These are phyloP conservation scores for Penicillium sp. DNA, from an alignment of 2,329 filamentous ascomycete species.

Conservation along the genomic window DNA sequence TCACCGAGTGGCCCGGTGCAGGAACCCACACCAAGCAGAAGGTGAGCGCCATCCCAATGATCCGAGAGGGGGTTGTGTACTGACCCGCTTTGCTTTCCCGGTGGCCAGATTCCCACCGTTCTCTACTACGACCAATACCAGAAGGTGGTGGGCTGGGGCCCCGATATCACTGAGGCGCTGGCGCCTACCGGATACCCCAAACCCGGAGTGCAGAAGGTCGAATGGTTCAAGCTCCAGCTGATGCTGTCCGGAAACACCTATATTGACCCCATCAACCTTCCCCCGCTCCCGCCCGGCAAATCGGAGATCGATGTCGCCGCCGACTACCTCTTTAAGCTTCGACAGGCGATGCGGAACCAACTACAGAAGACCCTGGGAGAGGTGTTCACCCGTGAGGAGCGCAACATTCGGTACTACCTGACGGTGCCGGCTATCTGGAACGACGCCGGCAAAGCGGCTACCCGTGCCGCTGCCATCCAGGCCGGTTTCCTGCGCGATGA, in stretches of 20 bases:
- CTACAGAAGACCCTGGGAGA: constrained; percentile 95
- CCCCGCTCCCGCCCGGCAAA: constrained; percentile 93
- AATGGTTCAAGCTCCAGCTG: constrained; percentile 99
- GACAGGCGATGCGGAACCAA: constrained; percentile 93
- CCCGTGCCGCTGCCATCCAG: constrained; percentile 91
- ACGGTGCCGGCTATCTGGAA: constrained; percentile 99
- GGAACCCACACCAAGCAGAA: constrained; percentile 99
- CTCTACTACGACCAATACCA: constrained; percentile 99
- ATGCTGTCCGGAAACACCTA: constrained; percentile 99
- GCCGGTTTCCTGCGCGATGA: constrained; percentile 95
- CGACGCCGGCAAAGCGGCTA: constrained; percentile 95
- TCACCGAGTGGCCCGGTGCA: constrained; percentile 97
- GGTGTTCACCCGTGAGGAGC: constrained; percentile 96
- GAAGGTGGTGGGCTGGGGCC: constrained; percentile 99
- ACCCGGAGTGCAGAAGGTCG: constrained; percentile 95
- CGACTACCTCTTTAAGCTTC: constrained; percentile 97
- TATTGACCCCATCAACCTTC: constrained; percentile 98
- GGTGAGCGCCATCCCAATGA: constrained; percentile 50
- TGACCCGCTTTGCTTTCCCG: background rate
- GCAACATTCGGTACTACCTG: constrained; percentile 95
- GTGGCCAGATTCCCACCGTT: constrained; percentile 92
- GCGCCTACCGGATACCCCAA: constrained; percentile 97
- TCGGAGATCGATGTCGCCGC: constrained; percentile 99
- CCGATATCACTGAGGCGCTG: constrained; percentile 94
- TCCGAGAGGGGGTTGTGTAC: background rate